Conservation (phyloP, 805 yeast species). For the Saturnispora silvae region DNA sequence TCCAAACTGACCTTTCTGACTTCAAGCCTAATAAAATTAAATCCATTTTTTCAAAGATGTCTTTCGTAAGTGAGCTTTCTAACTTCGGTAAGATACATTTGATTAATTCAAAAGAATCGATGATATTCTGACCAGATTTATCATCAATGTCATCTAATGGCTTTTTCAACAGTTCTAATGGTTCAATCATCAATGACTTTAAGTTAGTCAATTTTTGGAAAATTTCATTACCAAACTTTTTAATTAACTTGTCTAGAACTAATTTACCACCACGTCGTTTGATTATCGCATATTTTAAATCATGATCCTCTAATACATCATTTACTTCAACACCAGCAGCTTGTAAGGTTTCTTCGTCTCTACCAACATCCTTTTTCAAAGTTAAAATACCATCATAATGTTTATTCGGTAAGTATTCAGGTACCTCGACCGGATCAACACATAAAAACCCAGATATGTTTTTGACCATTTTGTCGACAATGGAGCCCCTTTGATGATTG, state of each 20-base stretch:
- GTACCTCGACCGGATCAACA: constrained; percentile 93
- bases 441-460: constrained; percentile 88
- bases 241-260: constrained; percentile 52
- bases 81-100: constrained; percentile 63
- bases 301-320: constrained; percentile 31
- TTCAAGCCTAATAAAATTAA: constrained; percentile 42
- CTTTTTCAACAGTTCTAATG: constrained; percentile 31
- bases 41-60: constrained; percentile 44
- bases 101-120: constrained; percentile 78
- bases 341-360: constrained; percentile 50
- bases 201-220: constrained; percentile 61
- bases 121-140: constrained; percentile 60
- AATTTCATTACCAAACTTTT: constrained; percentile 39
- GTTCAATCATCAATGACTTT: constrained; percentile 51
- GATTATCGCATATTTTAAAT: constrained; percentile 61
- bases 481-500: constrained; percentile 48
- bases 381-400: constrained; percentile 54
- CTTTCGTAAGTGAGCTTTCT: constrained; percentile 35
- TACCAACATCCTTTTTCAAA: constrained; percentile 69
- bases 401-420: constrained; percentile 70
- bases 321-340: constrained; percentile 32
- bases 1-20: constrained; percentile 68
- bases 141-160: constrained; percentile 27
- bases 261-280: constrained; percentile 78
- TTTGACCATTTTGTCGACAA: constrained; percentile 80